A percentile compares a stretch with the other conserved stretches of the same genome.
Evolutionary conservation across 177 flowering plant species (phyloP).

Genomic region (Tripterygium wilfordii): DNA sequence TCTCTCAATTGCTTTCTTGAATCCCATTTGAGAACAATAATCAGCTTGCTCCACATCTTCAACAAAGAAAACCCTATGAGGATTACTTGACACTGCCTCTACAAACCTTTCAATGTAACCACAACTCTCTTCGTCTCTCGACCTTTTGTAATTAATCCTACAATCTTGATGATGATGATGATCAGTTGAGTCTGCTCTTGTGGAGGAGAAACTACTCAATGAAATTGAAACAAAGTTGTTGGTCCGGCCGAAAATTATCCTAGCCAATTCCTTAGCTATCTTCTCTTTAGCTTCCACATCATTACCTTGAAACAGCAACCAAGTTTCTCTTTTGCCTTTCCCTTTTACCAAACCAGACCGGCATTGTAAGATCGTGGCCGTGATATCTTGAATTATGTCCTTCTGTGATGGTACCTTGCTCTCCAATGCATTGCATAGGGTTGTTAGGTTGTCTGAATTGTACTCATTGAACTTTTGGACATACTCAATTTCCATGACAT

Average conservation of each 20-base stretch:
- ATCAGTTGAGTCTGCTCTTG: conserved; percentile 58
- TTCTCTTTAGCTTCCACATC: conserved; percentile 66
- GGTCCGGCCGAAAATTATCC: conserved; percentile 63
- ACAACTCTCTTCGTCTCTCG: conserved; percentile 64
- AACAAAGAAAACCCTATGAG: conserved; percentile 72
- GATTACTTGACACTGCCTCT: conserved; percentile 46
- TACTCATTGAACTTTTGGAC: conserved; percentile 52
- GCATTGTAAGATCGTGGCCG: conserved; percentile 59
- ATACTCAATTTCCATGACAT: conserved; percentile 54
- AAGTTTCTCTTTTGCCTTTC: conserved; percentile 76
- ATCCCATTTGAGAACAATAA: conserved; percentile 55
- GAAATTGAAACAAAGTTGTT: conserved; percentile 46
- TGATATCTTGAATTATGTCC: conserved; percentile 63
- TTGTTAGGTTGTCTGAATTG: conserved; percentile 52
- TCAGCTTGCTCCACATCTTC: conserved; percentile 84
- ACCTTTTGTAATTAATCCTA: conserved; percentile 56
- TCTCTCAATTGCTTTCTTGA: conserved; percentile 69
- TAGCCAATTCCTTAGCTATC: conserved; percentile 70
- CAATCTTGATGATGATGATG: too few relatives aligned
- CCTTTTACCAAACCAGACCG: conserved; percentile 75
- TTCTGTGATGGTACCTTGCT: conserved; percentile 79
- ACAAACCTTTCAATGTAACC: conserved; percentile 63
- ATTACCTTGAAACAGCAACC: conserved; percentile 78
- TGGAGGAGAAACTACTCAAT: conserved; percentile 59
- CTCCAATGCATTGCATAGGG: conserved; percentile 62